Percentiles rank a stretch among this genome's conserved stretches.
phyloP scores from a whole-genome alignment of 1,284 basidiomycete species.

The Ustilago lituana region DNA sequence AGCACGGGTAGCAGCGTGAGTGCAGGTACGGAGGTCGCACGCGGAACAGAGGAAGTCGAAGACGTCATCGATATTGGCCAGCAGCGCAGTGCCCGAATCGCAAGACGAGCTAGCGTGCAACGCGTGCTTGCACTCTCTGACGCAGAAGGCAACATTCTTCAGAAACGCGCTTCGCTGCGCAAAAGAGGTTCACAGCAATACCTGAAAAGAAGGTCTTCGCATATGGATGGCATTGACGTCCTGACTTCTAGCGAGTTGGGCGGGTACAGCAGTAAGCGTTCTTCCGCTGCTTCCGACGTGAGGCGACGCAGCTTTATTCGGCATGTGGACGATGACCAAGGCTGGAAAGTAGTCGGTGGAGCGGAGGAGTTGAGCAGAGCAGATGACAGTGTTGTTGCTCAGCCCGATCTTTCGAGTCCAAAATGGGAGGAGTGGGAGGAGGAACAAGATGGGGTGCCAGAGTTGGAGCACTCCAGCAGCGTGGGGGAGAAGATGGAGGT shows the following conservation, averaged over 20 bases:
- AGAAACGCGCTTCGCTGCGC: constrained; percentile 13
- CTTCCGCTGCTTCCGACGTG: constrained; percentile 13
- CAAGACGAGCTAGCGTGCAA: constrained; percentile 29
- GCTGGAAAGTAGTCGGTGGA: constrained; percentile 13
- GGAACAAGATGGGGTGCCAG: constrained; percentile 17
- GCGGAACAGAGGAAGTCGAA: background rate
- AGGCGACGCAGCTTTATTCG: constrained; percentile 13
- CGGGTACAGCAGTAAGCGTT: constrained; percentile 11
- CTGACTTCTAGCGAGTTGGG: background rate
- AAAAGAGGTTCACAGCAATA: constrained; percentile 11
- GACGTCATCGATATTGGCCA: background rate
- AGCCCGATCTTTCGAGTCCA: background rate
- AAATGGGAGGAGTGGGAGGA: constrained; percentile 14
- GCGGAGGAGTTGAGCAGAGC: background rate
- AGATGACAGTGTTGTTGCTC: constrained; percentile 10
- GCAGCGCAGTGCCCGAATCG: background rate
- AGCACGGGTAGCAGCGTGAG: background rate
- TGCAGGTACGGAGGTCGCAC: background rate
- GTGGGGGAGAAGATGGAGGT: constrained; percentile 7
- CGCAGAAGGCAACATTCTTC: constrained; percentile 6
- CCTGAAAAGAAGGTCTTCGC: constrained; percentile 19
- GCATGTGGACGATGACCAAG: constrained; percentile 8
- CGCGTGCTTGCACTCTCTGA: constrained; percentile 30
- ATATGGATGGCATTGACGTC: constrained; percentile 1
- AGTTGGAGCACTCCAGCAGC: too few relatives aligned